phyloP scores from a whole-genome alignment of 352 stramenopile genomes.

The Phytophthora idaei region DNA sequence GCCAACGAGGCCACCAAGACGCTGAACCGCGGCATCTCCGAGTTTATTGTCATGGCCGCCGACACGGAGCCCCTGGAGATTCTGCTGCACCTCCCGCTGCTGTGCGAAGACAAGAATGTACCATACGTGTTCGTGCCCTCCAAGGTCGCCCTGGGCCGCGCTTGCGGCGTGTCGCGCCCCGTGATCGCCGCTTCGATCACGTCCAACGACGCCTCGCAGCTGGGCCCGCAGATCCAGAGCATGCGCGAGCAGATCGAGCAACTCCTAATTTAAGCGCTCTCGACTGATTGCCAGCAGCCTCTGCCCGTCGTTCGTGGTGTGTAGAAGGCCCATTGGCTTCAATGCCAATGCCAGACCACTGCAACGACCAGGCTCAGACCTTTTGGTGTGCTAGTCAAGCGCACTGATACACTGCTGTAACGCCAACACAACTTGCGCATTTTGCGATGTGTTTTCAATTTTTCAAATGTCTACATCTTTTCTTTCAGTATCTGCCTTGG shows the following conservation, averaged over 20 bases:
- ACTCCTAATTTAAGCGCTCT: conserved; percentile 97
- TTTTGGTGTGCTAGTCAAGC: conserved; percentile 24
- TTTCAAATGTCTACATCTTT: background rate
- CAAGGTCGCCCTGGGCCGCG: conserved; percentile 98
- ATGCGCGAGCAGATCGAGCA: conserved; percentile 99
- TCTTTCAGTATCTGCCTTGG: conserved; percentile 1
- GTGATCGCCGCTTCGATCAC: conserved; percentile 99
- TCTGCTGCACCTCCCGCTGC: conserved; percentile 98
- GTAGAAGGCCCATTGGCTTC: background rate
- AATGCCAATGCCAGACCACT: background rate
- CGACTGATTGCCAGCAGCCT: conserved; percentile 32
- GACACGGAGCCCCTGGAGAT: conserved; percentile 99
- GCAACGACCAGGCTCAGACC: conserved; percentile 4
- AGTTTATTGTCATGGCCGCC: conserved; percentile 99
- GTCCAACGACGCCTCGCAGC: conserved; percentile 99
- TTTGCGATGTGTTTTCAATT: conserved; percentile 15
- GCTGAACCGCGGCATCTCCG: conserved; percentile 99
- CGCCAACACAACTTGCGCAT: conserved; percentile 21
- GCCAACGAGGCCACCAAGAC: conserved; percentile 99
- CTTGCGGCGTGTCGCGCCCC: conserved; percentile 98
- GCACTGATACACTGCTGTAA: conserved; percentile 36
- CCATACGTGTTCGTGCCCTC: conserved; percentile 94
- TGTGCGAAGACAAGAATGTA: conserved; percentile 99
- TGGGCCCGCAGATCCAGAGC: conserved; percentile 98
- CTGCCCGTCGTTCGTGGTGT: background rate